Conservation (phyloP, 208 protist species). For the Herpetomonas muscarum region DNA sequence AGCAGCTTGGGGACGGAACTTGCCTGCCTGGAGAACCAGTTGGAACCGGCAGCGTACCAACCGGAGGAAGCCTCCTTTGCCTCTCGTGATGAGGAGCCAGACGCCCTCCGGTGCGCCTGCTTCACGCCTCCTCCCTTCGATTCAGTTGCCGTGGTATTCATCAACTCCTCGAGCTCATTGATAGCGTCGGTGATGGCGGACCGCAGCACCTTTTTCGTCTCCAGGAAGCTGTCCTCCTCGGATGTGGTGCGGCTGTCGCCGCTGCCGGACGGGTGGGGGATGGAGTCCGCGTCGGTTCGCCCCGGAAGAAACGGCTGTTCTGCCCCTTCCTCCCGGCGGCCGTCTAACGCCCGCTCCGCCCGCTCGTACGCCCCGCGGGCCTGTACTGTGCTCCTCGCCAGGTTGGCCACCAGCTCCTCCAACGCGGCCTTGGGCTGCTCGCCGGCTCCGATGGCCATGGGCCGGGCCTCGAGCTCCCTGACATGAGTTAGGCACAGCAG, state of each 20-base stretch:
- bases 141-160: constrained; percentile 5
- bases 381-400: background rate
- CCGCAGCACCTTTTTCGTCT: constrained; percentile 11
- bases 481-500: background rate
- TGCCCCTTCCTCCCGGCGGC: constrained; percentile 7
- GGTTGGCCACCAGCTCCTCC: background rate
- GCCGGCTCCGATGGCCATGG: constrained; percentile 2
- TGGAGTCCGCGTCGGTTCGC: background rate
- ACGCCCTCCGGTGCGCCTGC: background rate
- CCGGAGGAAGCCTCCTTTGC: background rate
- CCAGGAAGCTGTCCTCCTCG: constrained; percentile 3
- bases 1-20: constrained; percentile 19
- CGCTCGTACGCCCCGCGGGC: constrained; percentile 14
- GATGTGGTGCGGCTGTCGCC: background rate
- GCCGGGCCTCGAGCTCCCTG: background rate
- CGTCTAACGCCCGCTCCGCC: constrained; percentile 10
- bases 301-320: constrained; percentile 17
- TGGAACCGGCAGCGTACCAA: background rate
- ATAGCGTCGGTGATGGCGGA: constrained; percentile 11
- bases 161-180: constrained; percentile 9
- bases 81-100: no score
- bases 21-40: constrained; percentile 3
- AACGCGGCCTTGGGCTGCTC: background rate
- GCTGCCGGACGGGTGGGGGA: background rate
- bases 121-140: background rate